Conservation (phyloP, 2,329 filamentous ascomycete genomes). For the Diplodia mutila region DNA sequence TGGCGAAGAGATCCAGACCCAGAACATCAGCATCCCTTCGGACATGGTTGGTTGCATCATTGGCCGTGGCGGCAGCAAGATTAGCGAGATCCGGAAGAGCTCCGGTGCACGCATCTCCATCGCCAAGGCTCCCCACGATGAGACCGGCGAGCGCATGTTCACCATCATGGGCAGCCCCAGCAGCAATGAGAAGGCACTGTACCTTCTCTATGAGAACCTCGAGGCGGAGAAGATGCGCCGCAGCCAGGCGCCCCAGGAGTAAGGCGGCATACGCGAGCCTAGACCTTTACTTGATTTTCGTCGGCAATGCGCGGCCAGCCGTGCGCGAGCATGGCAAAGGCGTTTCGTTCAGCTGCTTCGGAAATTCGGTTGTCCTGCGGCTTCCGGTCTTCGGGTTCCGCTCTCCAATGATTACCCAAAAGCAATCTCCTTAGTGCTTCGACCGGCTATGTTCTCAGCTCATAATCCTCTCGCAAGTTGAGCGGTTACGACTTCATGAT, state of each 20-base stretch:
- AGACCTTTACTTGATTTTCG: constrained; percentile 8
- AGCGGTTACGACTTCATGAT: constrained; percentile 49
- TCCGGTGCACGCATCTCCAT: constrained; percentile 97
- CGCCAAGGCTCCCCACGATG: constrained; percentile 94
- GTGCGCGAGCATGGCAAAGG: constrained; percentile 17
- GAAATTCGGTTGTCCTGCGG: constrained; percentile 24
- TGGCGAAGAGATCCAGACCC: constrained; percentile 95
- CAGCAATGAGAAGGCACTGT: constrained; percentile 94
- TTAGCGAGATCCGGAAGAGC: constrained; percentile 96
- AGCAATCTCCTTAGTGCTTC: constrained; percentile 41
- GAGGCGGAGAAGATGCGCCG: constrained; percentile 99
- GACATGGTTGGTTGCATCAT: constrained; percentile 99
- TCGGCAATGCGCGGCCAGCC: constrained; percentile 2
- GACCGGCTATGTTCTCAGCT: constrained; percentile 38
- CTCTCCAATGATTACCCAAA: constrained; percentile 31
- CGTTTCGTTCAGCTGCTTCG: constrained; percentile 25
- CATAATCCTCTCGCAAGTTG: constrained; percentile 42
- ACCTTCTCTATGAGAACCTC: constrained; percentile 96
- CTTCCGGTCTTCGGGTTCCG: constrained; percentile 23
- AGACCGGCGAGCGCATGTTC: constrained; percentile 98
- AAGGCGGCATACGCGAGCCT: constrained; percentile 30
- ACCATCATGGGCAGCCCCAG: constrained; percentile 95
- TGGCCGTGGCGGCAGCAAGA: constrained; percentile 91
- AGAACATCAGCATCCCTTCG: constrained; percentile 98
- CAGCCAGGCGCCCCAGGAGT: constrained; percentile 73